A percentile compares a stretch with the other conserved stretches of the same genome.
phyloP scores from a whole-genome alignment of 225 moss, liverwort and hornwort genomes.

The Neckera pumila region DNA sequence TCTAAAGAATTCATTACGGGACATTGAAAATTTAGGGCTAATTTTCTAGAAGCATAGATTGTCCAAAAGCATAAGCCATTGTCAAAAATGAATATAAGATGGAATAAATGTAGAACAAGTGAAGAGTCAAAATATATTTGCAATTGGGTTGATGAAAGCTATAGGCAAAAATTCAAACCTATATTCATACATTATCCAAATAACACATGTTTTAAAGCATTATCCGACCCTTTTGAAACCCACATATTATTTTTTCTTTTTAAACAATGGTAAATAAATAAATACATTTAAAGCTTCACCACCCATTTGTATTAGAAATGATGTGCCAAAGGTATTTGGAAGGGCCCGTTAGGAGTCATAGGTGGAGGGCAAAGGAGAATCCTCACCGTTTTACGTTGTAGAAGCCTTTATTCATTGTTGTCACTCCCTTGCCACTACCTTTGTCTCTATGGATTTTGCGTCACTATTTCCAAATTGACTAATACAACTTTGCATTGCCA shows the following conservation, averaged over 20 bases:
- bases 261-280: rapidly evolving
- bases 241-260: background rate
- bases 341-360: too few species aligned
- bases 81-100: background rate
- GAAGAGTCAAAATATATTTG: background rate
- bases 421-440: background rate
- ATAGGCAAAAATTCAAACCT: background rate
- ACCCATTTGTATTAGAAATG: background rate
- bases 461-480: rapidly evolving
- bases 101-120: background rate
- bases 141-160: background rate
- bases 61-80: background rate
- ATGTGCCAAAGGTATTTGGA: rapidly evolving
- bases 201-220: background rate
- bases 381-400: rapidly evolving
- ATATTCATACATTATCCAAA: background rate
- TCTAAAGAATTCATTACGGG: rapidly evolving
- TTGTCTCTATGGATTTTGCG: rapidly evolving
- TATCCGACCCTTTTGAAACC: too few species aligned
- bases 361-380: rapidly evolving
- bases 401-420: background rate
- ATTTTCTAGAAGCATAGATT: background rate
- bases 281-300: background rate
- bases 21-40: background rate
- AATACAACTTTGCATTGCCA: rapidly evolving